Evolutionary conservation across 164 flowering plant species (phyloP).

Genomic region (Brasenia schreberi): DNA sequence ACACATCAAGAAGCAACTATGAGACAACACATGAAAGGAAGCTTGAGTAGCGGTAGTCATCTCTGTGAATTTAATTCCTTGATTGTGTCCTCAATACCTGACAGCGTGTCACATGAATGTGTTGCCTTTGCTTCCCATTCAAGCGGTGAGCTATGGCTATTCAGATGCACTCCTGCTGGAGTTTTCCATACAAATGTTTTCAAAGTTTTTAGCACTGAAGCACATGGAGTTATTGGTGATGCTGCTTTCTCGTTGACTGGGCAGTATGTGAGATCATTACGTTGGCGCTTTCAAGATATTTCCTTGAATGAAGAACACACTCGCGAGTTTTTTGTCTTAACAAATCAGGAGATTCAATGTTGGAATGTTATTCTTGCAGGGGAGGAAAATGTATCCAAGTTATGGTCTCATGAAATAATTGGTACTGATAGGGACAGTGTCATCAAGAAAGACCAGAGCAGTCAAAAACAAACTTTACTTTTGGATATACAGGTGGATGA

Average conservation of each 20-base stretch:
- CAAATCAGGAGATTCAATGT: conserved; percentile 75
- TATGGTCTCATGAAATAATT: conserved; percentile 82
- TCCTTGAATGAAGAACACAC: conserved; percentile 15
- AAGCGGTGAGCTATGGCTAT: conserved; percentile 71
- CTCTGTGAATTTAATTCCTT: conserved; percentile 29
- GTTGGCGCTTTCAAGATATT: conserved; percentile 34
- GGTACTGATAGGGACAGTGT: conserved; percentile 71
- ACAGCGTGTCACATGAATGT: conserved; percentile 16
- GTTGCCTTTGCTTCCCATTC: conserved; percentile 60
- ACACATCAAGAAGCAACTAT: not conserved
- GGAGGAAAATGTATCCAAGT: conserved; percentile 33
- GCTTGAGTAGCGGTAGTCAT: not conserved
- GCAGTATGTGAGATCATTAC: conserved; percentile 70
- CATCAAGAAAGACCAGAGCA: conserved; percentile 80
- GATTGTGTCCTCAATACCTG: conserved; percentile 51
- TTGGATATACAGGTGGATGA: conserved; percentile 73
- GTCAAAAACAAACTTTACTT: conserved; percentile 88
- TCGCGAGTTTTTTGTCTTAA: conserved; percentile 56
- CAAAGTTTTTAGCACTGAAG: conserved; percentile 11
- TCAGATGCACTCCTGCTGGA: conserved; percentile 43
- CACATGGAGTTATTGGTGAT: conserved; percentile 20
- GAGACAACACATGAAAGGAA: not conserved
- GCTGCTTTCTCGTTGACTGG: conserved; percentile 21
- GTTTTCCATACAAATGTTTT: conserved; percentile 22
- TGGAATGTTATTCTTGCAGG: conserved; percentile 26